Base-by-base conservation (phyloP, 805 yeast genomes). In the Candida stauntonica region DNA sequence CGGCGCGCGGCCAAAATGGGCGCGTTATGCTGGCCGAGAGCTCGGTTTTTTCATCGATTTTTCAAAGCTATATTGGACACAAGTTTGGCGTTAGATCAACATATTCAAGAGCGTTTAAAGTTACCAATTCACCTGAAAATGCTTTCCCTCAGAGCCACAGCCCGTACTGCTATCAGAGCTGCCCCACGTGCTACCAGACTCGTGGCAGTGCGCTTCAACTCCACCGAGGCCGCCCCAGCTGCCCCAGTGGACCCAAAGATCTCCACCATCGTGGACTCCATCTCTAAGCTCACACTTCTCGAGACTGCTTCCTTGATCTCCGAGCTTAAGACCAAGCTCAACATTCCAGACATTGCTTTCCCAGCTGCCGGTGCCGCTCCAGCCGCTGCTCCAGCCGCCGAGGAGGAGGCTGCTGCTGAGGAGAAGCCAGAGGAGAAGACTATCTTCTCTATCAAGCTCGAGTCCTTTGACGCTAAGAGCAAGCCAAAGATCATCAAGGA, bases 401-500 rank as follows among this genome's bases (percentile, higher is more conserved):
- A 80, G 32, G 89, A 78, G 44, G 93, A 72, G 46, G 88, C 77
- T 44, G 86, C 78, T 54, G 76, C 67, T 31, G 83, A 80, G 57
- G 94, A 86, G 55, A 87, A 70, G 45, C 77, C 72, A 39, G 94
- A 88, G 66, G 97, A 88, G 68, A 84, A 91, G 75, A 86, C 96
- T 49, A 86, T 93, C 50, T 93, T 93, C 71, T 73, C 86, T 58
- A 68, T 91, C 62, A 93, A 91, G 70, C 79, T 91, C 58, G 98
- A 91, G 63, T 76, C 91, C 29, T 89, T 93, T 55, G 99, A 93
- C 56, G 78, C 98, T 43, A 89, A 88, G 70, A 67, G 95, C 42
- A 93, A 93, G 74, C 96, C 99, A 44, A 93, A 93, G 82, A 79
- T 93, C 64, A 93, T 93, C 63, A 93, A 93, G 73, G 99, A 93